Conservation (phyloP, 2,329 filamentous ascomycete genomes). For the Colletotrichum cordylinicola region DNA sequence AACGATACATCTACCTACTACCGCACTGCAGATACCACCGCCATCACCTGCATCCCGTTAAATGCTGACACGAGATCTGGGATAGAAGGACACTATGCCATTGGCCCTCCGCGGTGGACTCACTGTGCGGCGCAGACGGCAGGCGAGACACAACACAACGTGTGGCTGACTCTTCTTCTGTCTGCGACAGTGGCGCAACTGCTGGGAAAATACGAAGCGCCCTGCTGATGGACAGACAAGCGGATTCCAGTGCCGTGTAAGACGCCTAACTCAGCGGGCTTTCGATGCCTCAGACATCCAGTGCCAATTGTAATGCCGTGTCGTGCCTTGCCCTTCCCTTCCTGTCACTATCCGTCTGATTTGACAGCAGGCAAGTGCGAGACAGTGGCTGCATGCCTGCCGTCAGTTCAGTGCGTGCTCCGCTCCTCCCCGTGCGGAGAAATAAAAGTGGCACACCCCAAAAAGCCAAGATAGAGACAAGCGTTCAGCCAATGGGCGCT, state of each 20-base stretch:
- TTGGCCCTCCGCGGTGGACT: neutral
- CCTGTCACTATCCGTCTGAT: neutral
- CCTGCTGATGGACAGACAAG: neutral
- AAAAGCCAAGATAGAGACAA: conserved; percentile 8
- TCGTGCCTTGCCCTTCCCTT: neutral
- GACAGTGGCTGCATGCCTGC: neutral
- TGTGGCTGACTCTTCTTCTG: neutral
- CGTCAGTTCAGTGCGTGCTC: neutral
- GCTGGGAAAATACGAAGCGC: neutral
- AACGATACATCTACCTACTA: neutral
- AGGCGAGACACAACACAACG: neutral
- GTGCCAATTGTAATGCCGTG: neutral
- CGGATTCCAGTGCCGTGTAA: neutral
- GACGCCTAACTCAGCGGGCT: neutral
- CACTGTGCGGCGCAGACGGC: neutral
- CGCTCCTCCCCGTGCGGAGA: conserved; percentile 5
- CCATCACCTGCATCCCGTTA: neutral
- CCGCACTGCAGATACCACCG: neutral
- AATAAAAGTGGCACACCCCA: neutral
- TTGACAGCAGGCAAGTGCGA: neutral
- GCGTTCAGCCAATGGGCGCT: neutral
- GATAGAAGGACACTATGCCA: neutral
- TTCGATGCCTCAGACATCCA: neutral
- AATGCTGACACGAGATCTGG: neutral
- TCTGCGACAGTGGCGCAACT: neutral